Conservation (phyloP, 805 yeast species). For the Lachancea fermentati region DNA sequence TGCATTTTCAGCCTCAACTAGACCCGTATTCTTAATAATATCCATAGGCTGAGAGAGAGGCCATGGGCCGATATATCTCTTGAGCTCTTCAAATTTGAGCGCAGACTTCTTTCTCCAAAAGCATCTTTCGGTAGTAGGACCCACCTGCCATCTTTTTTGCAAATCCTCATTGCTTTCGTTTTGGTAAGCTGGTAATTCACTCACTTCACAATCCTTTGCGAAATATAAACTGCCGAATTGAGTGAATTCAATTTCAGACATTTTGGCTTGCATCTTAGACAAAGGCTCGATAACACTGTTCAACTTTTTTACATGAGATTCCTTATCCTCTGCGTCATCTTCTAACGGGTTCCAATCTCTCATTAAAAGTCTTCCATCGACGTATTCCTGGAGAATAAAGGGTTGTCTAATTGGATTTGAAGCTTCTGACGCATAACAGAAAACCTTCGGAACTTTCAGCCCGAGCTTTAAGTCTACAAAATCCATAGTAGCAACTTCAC, state of each 20-base stretch:
- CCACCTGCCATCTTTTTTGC: conserved; percentile 76
- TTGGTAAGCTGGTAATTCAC: conserved; percentile 42
- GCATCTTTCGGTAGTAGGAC: conserved; percentile 78
- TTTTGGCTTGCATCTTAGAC: conserved; percentile 55
- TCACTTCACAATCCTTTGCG: conserved; percentile 53
- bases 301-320: conserved; percentile 44
- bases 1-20: conserved; percentile 58
- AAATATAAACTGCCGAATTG: conserved; percentile 81
- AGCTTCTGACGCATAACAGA: conserved; percentile 55
- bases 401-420: conserved; percentile 66
- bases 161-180: conserved; percentile 52
- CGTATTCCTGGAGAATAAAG: conserved; percentile 72
- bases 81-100: conserved; percentile 45
- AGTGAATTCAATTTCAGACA: conserved; percentile 56
- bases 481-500: conserved; percentile 93
- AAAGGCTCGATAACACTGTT: conserved; percentile 65
- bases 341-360: conserved; percentile 83
- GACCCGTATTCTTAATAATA: conserved; percentile 58
- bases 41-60: conserved; percentile 47
- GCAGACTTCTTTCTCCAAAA: conserved; percentile 64
- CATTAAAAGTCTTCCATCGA: conserved; percentile 81
- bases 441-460: conserved; percentile 66
- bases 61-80: conserved; percentile 75
- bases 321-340: conserved; percentile 46
- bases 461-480: conserved; percentile 62